phyloP scores from a whole-genome alignment of 1,284 basidiomycete genomes.

The Microbotryomycetes sp. region DNA sequence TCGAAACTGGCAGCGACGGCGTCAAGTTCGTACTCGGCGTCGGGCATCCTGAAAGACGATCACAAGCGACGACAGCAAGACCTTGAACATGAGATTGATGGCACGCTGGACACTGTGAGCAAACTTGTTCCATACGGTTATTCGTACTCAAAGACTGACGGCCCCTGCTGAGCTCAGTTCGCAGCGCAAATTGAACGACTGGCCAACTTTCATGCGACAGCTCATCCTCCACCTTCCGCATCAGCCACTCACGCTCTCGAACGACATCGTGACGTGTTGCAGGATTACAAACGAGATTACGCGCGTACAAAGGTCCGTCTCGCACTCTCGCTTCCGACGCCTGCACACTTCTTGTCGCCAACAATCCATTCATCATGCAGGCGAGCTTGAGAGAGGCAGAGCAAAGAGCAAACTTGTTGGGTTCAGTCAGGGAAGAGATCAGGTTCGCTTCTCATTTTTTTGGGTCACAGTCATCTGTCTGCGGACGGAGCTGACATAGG shows the following conservation, averaged over 20 bases:
- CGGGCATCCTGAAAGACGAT: constrained; percentile 48
- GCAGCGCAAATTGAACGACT: constrained; percentile 25
- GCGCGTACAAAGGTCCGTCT: constrained; percentile 67
- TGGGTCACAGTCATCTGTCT: not conserved
- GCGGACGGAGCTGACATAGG: constrained; percentile 38
- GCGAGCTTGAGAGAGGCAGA: constrained; percentile 74
- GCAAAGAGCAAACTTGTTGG: constrained; percentile 78
- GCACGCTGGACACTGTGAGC: constrained; percentile 73
- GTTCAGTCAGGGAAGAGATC: constrained; percentile 91
- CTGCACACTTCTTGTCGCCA: not conserved
- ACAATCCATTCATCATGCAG: constrained; percentile 44
- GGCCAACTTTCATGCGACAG: constrained; percentile 20
- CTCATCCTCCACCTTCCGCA: constrained; percentile 62
- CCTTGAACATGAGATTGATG: constrained; percentile 72
- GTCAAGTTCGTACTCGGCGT: constrained; percentile 47
- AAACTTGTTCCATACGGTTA: constrained; percentile 27
- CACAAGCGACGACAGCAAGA: constrained; percentile 45
- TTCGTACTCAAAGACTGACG: constrained; percentile 2
- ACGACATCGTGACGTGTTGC: constrained; percentile 79
- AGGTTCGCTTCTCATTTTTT: constrained; percentile 54
- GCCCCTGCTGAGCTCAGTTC: constrained; percentile 15
- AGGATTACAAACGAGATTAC: constrained; percentile 79
- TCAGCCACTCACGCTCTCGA: constrained; percentile 84
- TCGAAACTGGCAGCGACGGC: constrained; percentile 73
- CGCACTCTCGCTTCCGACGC: not conserved